phyloP scores from a whole-genome alignment of 805 yeast species.

The Yamadazyma ubonensis region DNA sequence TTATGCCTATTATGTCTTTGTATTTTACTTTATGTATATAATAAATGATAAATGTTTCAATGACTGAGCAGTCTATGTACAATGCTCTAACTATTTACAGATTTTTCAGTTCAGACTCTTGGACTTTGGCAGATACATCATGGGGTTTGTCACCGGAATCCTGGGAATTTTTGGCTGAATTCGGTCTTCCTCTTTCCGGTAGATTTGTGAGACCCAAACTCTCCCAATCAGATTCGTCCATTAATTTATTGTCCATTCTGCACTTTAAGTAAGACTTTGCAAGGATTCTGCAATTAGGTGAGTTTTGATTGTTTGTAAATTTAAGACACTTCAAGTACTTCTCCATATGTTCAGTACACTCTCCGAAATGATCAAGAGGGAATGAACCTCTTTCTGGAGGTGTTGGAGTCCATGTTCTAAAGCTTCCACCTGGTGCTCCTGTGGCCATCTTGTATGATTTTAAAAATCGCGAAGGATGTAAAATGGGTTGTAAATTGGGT shows the following conservation, averaged over 20 bases:
- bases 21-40: neutral
- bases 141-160: neutral
- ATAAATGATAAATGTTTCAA: constrained; percentile 1
- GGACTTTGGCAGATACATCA: neutral
- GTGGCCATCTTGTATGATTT: constrained; percentile 27
- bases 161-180: no score
- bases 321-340: constrained; percentile 77
- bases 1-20: neutral
- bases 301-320: constrained; percentile 75
- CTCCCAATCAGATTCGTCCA: constrained; percentile 45
- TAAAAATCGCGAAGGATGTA: neutral
- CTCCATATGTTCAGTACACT: constrained; percentile 74
- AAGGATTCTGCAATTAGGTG: constrained; percentile 82
- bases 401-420: constrained; percentile 61
- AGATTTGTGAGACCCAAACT: constrained; percentile 42
- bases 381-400: constrained; percentile 98
- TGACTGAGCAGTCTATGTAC: neutral
- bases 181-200: constrained; percentile 32
- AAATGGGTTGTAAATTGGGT: neutral
- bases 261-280: constrained; percentile 84
- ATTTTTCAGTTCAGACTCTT: neutral
- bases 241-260: constrained; percentile 72
- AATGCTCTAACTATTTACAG: constrained; percentile 4
- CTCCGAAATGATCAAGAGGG: constrained; percentile 86
- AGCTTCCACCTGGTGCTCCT: constrained; percentile 38